A percentile compares a stretch with the other conserved stretches of the same genome.
Evolutionary conservation across 805 yeast species (phyloP).

Genomic region (Kazachstania bromeliacearum): DNA sequence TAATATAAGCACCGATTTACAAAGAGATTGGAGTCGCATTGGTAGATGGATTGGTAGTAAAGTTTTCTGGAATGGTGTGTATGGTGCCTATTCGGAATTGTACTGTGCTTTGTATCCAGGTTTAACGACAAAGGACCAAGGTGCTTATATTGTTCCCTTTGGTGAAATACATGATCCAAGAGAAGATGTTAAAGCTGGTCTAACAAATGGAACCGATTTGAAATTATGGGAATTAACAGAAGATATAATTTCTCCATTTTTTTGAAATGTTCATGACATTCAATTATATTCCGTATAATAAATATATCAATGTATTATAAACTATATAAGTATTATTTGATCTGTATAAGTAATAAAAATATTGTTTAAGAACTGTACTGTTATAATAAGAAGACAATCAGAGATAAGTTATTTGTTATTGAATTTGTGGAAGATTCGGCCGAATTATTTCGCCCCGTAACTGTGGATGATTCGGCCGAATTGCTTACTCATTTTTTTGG

Average conservation of each 20-base stretch:
- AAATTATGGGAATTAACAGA: slow-evolving; percentile 23
- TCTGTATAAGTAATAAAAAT: too few species aligned
- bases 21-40: slow-evolving; percentile 19
- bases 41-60: slow-evolving; percentile 8
- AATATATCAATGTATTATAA: too few species aligned
- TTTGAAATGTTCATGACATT: too few species aligned
- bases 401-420: too few species aligned
- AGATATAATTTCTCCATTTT: slow-evolving; percentile 5
- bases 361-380: too few species aligned
- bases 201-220: slow-evolving; percentile 22
- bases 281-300: too few species aligned
- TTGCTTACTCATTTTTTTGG: background rate
- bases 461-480: too few species aligned
- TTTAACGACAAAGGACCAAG: slow-evolving; percentile 23
- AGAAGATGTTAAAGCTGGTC: slow-evolving; percentile 20
- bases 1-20: slow-evolving; percentile 25
- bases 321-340: too few species aligned
- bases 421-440: too few species aligned
- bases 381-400: too few species aligned
- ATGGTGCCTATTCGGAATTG: slow-evolving; percentile 34
- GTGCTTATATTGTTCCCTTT: slow-evolving; percentile 31
- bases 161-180: slow-evolving; percentile 27
- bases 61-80: slow-evolving; percentile 16
- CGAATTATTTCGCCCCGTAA: too few species aligned
- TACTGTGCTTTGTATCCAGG: slow-evolving; percentile 32